Evolutionary conservation across 2,329 filamentous ascomycete genomes (phyloP).

Genomic region (Nigrograna mackinnonii): DNA sequence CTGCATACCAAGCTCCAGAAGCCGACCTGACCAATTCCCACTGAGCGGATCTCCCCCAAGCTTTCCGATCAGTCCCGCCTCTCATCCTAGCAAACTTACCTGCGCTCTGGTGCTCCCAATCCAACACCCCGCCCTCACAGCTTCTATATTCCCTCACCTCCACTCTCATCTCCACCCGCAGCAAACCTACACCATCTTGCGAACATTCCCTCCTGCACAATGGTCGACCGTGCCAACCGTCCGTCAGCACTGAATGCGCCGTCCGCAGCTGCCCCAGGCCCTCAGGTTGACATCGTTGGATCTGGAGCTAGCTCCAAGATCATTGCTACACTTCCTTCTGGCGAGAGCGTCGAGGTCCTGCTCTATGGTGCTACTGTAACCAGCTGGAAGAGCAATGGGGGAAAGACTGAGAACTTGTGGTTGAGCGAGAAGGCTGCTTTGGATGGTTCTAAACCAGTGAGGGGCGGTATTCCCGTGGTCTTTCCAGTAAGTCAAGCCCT

Average conservation of each 20-base stretch:
- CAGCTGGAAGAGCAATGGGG: slow-evolving; percentile 84
- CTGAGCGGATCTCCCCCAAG: too few relatives aligned
- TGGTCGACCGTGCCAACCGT: slow-evolving; percentile 86
- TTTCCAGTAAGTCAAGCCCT: slow-evolving; percentile 71
- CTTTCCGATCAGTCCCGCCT: too few relatives aligned
- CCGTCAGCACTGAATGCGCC: slow-evolving; percentile 65
- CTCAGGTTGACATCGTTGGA: slow-evolving; percentile 78
- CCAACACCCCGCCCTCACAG: too few relatives aligned
- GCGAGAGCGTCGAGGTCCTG: slow-evolving; percentile 83
- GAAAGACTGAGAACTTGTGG: slow-evolving; percentile 79
- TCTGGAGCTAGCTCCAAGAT: slow-evolving; percentile 73
- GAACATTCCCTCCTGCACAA: too few relatives aligned
- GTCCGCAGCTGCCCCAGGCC: slow-evolving; percentile 65
- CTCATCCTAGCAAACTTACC: too few relatives aligned
- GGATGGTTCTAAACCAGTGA: slow-evolving; percentile 86
- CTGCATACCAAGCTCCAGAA: too few relatives aligned
- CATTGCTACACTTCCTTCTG: slow-evolving; percentile 78
- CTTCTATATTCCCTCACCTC: too few relatives aligned
- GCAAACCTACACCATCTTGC: too few relatives aligned
- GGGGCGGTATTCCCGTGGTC: slow-evolving; percentile 89
- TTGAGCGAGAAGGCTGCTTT: slow-evolving; percentile 78
- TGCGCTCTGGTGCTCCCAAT: too few relatives aligned
- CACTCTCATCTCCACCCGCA: too few relatives aligned
- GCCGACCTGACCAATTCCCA: too few relatives aligned
- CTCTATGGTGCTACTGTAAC: slow-evolving; percentile 92